Evolutionary conservation across 169 alveolate genomes (phyloP).

Genomic region (Eimeria maxima): DNA sequence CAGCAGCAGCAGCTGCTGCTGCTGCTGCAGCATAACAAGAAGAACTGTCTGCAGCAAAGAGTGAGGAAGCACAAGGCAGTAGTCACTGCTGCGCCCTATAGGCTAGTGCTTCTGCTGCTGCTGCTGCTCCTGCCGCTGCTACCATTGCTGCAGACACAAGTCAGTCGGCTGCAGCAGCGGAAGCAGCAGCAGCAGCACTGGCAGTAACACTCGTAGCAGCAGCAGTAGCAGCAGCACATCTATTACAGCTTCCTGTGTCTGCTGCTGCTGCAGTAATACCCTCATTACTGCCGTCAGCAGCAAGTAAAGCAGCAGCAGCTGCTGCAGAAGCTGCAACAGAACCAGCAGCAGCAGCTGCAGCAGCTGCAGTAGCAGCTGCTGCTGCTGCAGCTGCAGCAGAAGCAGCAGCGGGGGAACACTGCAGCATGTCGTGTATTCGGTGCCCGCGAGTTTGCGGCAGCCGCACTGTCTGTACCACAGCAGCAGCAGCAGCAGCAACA

Average conservation of each 20-base stretch:
- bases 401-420: not conserved
- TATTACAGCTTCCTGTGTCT: not conserved
- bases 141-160: not conserved
- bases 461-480: not conserved
- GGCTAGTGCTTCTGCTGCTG: not conserved
- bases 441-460: not conserved
- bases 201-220: not conserved
- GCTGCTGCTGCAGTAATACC: not conserved
- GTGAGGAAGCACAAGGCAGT: not conserved
- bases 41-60: not conserved
- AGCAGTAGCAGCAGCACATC: not conserved
- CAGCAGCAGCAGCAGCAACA: no score
- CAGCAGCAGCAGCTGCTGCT: constrained; percentile 8
- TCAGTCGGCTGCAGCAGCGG: not conserved
- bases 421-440: constrained; percentile 25
- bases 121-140: no score
- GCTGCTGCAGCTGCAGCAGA: not conserved
- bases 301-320: not conserved
- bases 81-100: not conserved
- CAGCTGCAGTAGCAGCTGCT: not conserved
- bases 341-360: no score
- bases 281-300: no score
- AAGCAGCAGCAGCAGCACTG: not conserved
- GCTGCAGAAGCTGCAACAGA: not conserved
- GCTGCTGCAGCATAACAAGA: not conserved